These are phyloP conservation scores for Salix caprea DNA, from an alignment of 345 rosid genomes.

Conservation along the genomic window DNA sequence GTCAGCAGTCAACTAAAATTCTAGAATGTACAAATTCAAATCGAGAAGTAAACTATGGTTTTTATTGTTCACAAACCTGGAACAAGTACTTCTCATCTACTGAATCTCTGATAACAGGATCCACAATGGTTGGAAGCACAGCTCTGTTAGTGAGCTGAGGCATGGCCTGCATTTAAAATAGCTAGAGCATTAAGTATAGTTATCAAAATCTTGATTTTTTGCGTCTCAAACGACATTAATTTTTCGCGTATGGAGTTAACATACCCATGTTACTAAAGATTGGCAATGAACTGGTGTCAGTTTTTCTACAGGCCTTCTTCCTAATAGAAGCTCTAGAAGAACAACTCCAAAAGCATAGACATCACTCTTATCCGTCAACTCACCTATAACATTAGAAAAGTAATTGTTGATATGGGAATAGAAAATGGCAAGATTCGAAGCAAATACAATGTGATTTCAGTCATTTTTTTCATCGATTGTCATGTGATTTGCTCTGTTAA, in stretches of 20 bases:
- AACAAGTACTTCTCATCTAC: constrained; percentile 83
- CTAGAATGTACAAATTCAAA: background rate
- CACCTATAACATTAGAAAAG: constrained; percentile 39
- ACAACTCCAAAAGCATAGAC: constrained; percentile 96
- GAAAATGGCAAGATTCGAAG: background rate
- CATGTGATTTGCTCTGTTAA: background rate
- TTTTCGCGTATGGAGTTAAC: background rate
- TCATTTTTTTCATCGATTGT: background rate
- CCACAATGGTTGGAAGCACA: constrained; percentile 75
- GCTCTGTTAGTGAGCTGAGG: constrained; percentile 93
- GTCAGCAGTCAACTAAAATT: background rate
- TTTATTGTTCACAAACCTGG: constrained; percentile 58
- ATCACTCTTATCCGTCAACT: constrained; percentile 90
- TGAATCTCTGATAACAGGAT: constrained; percentile 67
- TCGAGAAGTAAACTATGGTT: background rate
- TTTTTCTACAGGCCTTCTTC: constrained; percentile 86
- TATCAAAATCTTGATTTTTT: background rate
- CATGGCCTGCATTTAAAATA: constrained; percentile 69
- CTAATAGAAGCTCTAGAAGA: constrained; percentile 83
- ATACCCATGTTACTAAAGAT: constrained; percentile 94
- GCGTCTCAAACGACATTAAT: background rate
- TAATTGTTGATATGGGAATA: background rate
- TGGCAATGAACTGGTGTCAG: constrained; percentile 81
- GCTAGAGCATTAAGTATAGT: constrained; percentile 5
- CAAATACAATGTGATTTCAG: background rate